phyloP scores from a whole-genome alignment of 2,329 filamentous ascomycete genomes.

The Xylariaceae sp. region DNA sequence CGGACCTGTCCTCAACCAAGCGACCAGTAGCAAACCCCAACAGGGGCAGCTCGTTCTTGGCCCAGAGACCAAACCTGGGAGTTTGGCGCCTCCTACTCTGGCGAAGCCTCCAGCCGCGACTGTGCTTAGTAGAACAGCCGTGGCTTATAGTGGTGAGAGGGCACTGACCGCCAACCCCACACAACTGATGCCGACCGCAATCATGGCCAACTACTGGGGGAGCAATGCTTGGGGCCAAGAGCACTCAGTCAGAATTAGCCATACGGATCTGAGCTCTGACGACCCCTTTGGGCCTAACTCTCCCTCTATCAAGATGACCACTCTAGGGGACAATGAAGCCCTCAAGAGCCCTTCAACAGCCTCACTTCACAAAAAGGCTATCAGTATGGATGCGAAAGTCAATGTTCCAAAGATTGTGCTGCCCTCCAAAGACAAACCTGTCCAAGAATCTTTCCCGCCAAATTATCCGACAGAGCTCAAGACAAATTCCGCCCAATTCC shows the following conservation, averaged over 20 bases:
- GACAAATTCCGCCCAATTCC: slow-evolving; percentile 91
- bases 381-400: slow-evolving; percentile 50
- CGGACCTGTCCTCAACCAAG: slow-evolving; percentile 36
- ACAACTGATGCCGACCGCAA: slow-evolving; percentile 79
- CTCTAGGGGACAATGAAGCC: slow-evolving; percentile 37
- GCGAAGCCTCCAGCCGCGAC: slow-evolving; percentile 85
- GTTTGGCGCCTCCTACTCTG: slow-evolving; percentile 80
- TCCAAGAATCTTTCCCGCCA: slow-evolving; percentile 66
- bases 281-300: slow-evolving; percentile 48
- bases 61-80: slow-evolving; percentile 60
- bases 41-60: slow-evolving; percentile 47
- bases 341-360: slow-evolving; percentile 35
- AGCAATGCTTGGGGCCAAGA: slow-evolving; percentile 73
- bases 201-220: slow-evolving; percentile 94
- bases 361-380: slow-evolving; percentile 51
- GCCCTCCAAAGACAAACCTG: slow-evolving; percentile 41
- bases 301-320: slow-evolving; percentile 43
- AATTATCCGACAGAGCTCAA: slow-evolving; percentile 83
- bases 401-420: slow-evolving; percentile 36
- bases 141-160: slow-evolving; percentile 80
- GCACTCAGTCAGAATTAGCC: slow-evolving; percentile 34
- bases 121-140: slow-evolving; percentile 83
- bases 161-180: slow-evolving; percentile 69
- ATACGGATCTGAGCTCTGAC: slow-evolving; percentile 37
- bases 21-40: slow-evolving; percentile 41